Evolutionary conservation across 2,329 filamentous ascomycete genomes (phyloP).

Genomic region (Penicillium sp.): DNA sequence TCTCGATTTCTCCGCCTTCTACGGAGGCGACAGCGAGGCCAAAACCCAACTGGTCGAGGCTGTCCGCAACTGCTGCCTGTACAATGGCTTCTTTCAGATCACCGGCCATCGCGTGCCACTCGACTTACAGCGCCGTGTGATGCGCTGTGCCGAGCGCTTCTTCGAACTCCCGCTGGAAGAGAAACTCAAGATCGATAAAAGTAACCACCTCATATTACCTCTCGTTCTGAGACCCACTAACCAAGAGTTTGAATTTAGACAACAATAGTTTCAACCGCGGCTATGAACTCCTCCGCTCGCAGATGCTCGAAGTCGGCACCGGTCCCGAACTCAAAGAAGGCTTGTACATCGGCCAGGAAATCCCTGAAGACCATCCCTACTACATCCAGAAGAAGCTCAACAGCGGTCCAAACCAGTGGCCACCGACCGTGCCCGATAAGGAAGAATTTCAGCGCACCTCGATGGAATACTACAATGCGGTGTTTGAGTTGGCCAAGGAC

Average conservation of each 20-base stretch:
- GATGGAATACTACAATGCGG: conserved; percentile 36
- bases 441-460: conserved; percentile 33
- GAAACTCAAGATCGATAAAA: conserved; percentile 33
- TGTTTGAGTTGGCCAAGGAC: conserved; percentile 35
- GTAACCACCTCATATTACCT: conserved; percentile 15
- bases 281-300: conserved; percentile 38
- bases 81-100: conserved; percentile 42
- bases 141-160: conserved; percentile 35
- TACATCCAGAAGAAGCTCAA: conserved; percentile 33
- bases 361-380: conserved; percentile 33
- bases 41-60: conserved; percentile 24
- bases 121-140: conserved; percentile 32
- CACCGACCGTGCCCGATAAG: conserved; percentile 14
- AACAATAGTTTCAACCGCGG: conserved; percentile 37
- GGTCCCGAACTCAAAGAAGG: conserved; percentile 40
- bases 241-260: conserved; percentile 23
- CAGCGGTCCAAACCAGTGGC: conserved; percentile 38
- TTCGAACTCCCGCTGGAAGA: conserved; percentile 36
- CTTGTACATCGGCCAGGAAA: conserved; percentile 38
- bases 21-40: conserved; percentile 22
- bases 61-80: conserved; percentile 21
- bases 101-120: conserved; percentile 35
- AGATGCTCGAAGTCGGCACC: conserved; percentile 38
- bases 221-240: neutral
- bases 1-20: conserved; percentile 30